Base-by-base conservation (phyloP, 2,329 filamentous ascomycete species). In the Alternaria arborescens region DNA sequence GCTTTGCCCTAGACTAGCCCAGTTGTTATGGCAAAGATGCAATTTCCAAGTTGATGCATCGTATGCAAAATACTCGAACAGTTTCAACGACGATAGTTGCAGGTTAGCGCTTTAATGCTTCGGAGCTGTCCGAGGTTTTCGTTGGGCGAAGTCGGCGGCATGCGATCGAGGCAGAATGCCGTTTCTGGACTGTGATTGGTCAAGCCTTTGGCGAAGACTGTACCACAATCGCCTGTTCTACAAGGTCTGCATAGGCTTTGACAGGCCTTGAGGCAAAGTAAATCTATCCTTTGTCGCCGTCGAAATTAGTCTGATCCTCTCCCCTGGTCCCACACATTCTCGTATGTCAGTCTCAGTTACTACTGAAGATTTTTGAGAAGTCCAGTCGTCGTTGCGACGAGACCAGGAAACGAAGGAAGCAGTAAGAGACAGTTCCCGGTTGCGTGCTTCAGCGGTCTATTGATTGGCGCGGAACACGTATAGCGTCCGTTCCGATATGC, bases 101-200 rank as follows among this genome's bases (percentile, higher is more conserved):
- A 28, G 38, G 12, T 69, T 70, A 70, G 70, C 68, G 69, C 66
- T 64, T 52, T 41, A 28, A 55, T 36, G 44, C 61, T 52, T 58
- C 55, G 43, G 57, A 26, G 44, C 41, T 55, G 55, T 66, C 54
- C 58, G 47, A 55, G 41, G 41, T 54, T 60, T 67, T 65, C 69
- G 70, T 72, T 70, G 70, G 63, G 66, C 64, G 63, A 67, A 64
- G 64, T 69, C 55, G 68, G 72, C 71, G 71, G 71, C 70, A 73
- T 75, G 58, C 46, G 26, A 36, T 46, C 48, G 46, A 60, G 64
- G 59, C 60, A 55, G 63, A 47, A 67, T 64, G 59, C 58, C 57
- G 47, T 55, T 69, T 71, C 64, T 64, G 65, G 34, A 26, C 42
- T 65, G 42, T 73, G 59, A 75, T 75, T 75, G 71, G 72, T 42